Evolutionary conservation across 495 filamentous ascomycete genomes (phyloP).

Genomic region (Darksidea phi): DNA sequence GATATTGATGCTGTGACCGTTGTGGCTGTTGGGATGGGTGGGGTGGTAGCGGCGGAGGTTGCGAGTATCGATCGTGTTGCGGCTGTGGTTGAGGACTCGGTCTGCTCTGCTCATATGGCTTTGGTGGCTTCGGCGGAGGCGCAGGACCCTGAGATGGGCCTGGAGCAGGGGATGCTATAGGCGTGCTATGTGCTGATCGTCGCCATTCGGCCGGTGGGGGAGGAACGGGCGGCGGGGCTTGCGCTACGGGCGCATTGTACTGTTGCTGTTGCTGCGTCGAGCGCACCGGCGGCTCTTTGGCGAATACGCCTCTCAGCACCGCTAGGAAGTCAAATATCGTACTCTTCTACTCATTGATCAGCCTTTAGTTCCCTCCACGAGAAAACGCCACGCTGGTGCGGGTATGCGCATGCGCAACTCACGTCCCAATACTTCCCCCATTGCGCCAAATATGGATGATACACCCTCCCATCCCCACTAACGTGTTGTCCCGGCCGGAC

Average conservation of each 20-base stretch:
- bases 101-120: slow-evolving; percentile 38
- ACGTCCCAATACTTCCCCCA: slow-evolving; percentile 93
- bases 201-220: slow-evolving; percentile 66
- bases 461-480: slow-evolving; percentile 87
- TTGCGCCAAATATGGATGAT: slow-evolving; percentile 89
- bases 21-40: slow-evolving; percentile 24
- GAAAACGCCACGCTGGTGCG: not conserved
- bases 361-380: slow-evolving; percentile 2
- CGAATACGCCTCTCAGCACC: slow-evolving; percentile 82
- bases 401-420: slow-evolving; percentile 46
- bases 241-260: slow-evolving; percentile 41
- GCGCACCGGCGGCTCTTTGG: slow-evolving; percentile 89
- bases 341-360: slow-evolving; percentile 60
- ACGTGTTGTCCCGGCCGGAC: slow-evolving; percentile 92
- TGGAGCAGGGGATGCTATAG: slow-evolving; percentile 48
- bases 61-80: slow-evolving; percentile 23
- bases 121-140: slow-evolving; percentile 45
- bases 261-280: slow-evolving; percentile 53
- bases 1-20: slow-evolving; percentile 13
- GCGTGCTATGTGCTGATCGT: slow-evolving; percentile 32
- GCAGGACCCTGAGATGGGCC: slow-evolving; percentile 42
- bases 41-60: slow-evolving; percentile 34
- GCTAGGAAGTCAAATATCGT: slow-evolving; percentile 76
- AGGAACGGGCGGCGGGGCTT: slow-evolving; percentile 64
- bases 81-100: slow-evolving; percentile 12